Evolutionary conservation across 371 early-diverging fungal genomes (phyloP), one percentile per base, ranked within the genome.

Genomic region (Mortierella sp.): DNA sequence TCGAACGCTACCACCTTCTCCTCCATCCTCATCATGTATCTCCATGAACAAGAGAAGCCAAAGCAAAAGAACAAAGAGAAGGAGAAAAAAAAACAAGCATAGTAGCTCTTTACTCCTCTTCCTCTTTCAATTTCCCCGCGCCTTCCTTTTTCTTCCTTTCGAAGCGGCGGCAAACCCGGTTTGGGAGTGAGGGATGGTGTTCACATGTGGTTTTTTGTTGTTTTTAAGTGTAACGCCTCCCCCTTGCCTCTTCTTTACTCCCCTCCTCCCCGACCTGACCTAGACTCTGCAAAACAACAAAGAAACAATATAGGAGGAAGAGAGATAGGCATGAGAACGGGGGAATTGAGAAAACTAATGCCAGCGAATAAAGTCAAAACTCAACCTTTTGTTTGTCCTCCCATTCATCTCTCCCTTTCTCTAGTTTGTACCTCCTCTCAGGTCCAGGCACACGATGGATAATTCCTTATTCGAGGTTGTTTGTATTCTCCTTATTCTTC

Each of bases 381-480:
- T 19, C 16, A 8, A 54, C n/a, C 10, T 9, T 28, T 57, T 57
- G 10, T 61, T 16, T 34, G 31, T 34, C 21, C 64, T 34, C 34
- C 21, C 31, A 54, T 54, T 5, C 21, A 54, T 0, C 31, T 61
- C 31, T 21, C 28, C 16, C 34, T 10, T 37, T 34, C 34, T 21
- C 31, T 16, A 31, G 31, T 61, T 61, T 61, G 61, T 61, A 61
- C 61, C 34, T 34, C 61, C 34, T 16, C 34, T 40, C 31, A 19
- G 19, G 61, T 34, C 37, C 67, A 37, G 67, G 67, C 67, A 67
- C 67, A 40, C 67, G 67, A 37, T 37, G n/a, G 24, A 67, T 67
- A 67, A 67, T 67, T 67, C 19, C 67, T 67, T 67, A 67, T 67
- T 67, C 67, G 67, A 67, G 67, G 19, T 19, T 28, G 6, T 40